These are phyloP conservation scores for Pichia deserticola DNA, from an alignment of 805 yeast genomes.

Conservation along the genomic window DNA sequence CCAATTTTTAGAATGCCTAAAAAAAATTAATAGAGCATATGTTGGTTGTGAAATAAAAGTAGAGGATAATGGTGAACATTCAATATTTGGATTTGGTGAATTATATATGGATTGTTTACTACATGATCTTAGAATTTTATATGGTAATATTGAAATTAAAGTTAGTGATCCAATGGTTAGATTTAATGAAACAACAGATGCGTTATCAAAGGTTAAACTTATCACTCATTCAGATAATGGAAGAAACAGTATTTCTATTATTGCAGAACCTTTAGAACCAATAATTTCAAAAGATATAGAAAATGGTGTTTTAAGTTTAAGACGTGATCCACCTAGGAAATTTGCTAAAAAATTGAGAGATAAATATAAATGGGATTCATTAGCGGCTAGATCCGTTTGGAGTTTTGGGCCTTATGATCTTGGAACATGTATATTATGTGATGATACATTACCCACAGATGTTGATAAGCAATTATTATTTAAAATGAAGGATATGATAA, in stretches of 20 bases:
- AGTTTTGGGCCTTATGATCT: constrained; percentile 53
- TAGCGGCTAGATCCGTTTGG: constrained; percentile 81
- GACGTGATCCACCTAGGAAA: constrained; percentile 30
- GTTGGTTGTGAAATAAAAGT: constrained; percentile 61
- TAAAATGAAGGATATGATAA: constrained; percentile 45
- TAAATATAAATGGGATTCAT: constrained; percentile 70
- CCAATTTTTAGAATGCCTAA: constrained; percentile 59
- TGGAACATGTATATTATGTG: constrained; percentile 45
- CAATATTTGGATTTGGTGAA: constrained; percentile 79
- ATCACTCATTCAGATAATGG: constrained; percentile 50
- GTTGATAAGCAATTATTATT: constrained; percentile 47
- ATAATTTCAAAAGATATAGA: constrained; percentile 51
- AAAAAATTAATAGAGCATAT: constrained; percentile 54
- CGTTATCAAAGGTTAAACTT: constrained; percentile 61
- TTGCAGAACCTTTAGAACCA: constrained; percentile 67
- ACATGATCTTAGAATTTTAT: constrained; percentile 63
- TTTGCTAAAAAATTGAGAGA: constrained; percentile 49
- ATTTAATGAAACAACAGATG: constrained; percentile 70
- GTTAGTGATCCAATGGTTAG: constrained; percentile 79
- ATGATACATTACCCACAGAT: constrained; percentile 72
- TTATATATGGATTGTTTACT: constrained; percentile 76
- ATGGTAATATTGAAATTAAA: constrained; percentile 61
- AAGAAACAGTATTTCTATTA: constrained; percentile 52
- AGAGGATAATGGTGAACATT: constrained; percentile 86
- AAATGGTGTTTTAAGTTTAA: constrained; percentile 30